A percentile compares a stretch with the other conserved stretches of the same genome.
Evolutionary conservation across 805 yeast species (phyloP).

Genomic region (Metschnikowia gelsemii): DNA sequence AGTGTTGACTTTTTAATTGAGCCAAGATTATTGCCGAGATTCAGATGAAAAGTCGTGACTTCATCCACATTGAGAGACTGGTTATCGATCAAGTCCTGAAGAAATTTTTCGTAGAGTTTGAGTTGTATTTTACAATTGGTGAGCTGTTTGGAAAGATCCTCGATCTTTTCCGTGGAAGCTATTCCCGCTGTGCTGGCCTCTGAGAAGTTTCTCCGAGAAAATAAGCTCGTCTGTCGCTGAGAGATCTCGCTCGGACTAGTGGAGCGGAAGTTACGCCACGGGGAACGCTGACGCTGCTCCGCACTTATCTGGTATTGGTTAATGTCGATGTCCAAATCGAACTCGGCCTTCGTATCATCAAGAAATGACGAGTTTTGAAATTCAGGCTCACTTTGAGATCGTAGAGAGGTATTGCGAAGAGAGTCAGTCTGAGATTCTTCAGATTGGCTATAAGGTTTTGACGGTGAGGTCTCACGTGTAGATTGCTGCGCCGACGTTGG

Average conservation of each 20-base stretch:
- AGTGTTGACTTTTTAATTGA: slow-evolving; percentile 13
- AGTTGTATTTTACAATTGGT: slow-evolving; percentile 40
- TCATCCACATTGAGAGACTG: slow-evolving; percentile 23
- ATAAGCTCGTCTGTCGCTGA: slow-evolving; percentile 12
- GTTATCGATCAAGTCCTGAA: slow-evolving; percentile 34
- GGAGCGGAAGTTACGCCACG: slow-evolving; percentile 15
- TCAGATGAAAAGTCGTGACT: slow-evolving; percentile 23
- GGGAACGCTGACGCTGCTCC: slow-evolving; percentile 8
- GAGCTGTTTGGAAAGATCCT: slow-evolving; percentile 24
- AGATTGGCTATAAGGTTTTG: slow-evolving; percentile 1
- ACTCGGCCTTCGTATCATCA: slow-evolving; percentile 19
- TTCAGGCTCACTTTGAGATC: slow-evolving; percentile 8
- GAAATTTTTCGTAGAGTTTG: slow-evolving; percentile 39
- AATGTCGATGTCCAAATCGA: slow-evolving; percentile 21
- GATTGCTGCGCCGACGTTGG: neutral
- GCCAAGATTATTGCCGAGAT: slow-evolving; percentile 16
- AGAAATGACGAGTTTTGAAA: slow-evolving; percentile 19
- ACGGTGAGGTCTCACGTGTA: slow-evolving; percentile 1
- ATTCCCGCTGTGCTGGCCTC: slow-evolving; percentile 9
- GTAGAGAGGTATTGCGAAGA: neutral
- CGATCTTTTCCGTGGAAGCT: slow-evolving; percentile 13
- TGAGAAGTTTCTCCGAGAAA: slow-evolving; percentile 10
- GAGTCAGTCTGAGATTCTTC: neutral
- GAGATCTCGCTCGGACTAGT: slow-evolving; percentile 12
- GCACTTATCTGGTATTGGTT: slow-evolving; percentile 14